A percentile compares a stretch with the other conserved stretches of the same genome.
Evolutionary conservation across 2,329 filamentous ascomycete species (phyloP).

Genomic region (Phialophora expanda): DNA sequence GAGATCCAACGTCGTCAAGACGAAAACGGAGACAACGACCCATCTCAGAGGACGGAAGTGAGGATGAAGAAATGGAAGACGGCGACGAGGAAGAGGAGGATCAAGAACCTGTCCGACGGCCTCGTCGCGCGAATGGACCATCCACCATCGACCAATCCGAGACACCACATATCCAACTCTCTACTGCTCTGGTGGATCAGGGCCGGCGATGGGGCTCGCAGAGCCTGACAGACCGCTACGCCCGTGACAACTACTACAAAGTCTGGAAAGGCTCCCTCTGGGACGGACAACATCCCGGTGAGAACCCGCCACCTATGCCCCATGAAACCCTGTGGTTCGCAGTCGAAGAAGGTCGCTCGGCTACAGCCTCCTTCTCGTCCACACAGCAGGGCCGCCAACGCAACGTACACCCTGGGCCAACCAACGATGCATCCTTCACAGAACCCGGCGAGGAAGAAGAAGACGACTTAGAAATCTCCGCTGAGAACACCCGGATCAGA

Average conservation of each 20-base stretch:
- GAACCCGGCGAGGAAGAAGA: constrained; percentile 5
- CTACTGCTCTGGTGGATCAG: constrained; percentile 41
- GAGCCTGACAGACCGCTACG: constrained; percentile 54
- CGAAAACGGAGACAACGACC: constrained; percentile 37
- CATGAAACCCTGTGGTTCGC: constrained; percentile 67
- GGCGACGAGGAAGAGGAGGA: constrained; percentile 48
- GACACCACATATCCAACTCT: constrained; percentile 30
- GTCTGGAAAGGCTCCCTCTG: constrained; percentile 67
- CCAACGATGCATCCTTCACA: constrained; percentile 39
- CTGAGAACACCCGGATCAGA: constrained; percentile 53
- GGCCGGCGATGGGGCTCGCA: constrained; percentile 36
- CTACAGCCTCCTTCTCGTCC: constrained; percentile 18
- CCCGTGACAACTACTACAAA: constrained; percentile 64
- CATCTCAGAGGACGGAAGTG: constrained; percentile 13
- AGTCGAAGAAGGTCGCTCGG: constrained; percentile 50
- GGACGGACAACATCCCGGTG: constrained; percentile 62
- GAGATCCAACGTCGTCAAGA: constrained; percentile 43
- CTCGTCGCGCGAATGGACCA: constrained; percentile 25
- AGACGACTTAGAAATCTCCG: constrained; percentile 55
- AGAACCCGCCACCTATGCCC: constrained; percentile 60
- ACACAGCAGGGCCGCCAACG: constrained; percentile 37
- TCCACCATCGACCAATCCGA: constrained; percentile 37
- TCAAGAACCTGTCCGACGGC: constrained; percentile 40
- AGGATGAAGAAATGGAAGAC: constrained; percentile 39
- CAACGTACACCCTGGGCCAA: neutral